A percentile compares a stretch with the other conserved stretches of the same genome.
Conservation (phyloP, 108 stramenopile species). For the Cyclotella distinguenda region DNA sequence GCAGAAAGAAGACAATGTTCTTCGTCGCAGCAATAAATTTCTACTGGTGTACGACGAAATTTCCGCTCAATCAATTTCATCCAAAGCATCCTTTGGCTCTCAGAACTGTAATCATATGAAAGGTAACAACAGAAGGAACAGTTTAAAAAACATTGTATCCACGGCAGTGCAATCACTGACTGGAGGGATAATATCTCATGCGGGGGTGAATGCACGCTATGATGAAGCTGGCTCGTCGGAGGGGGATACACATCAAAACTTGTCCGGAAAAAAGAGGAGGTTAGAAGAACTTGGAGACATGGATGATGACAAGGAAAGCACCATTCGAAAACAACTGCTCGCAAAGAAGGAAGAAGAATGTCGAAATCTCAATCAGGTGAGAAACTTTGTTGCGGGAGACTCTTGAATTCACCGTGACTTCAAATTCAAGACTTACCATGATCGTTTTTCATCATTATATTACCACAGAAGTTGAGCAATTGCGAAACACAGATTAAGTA, state of each 20-base stretch:
- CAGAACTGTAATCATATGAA: background rate
- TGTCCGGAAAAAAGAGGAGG: conserved; percentile 1
- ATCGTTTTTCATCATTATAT: background rate
- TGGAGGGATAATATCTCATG: background rate
- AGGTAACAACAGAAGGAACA: background rate
- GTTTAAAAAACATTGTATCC: background rate
- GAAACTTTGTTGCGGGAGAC: background rate
- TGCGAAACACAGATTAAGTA: conserved; percentile 1
- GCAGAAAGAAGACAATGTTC: background rate
- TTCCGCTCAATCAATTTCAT: background rate
- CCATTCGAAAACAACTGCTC: background rate
- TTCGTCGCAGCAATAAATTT: conserved; percentile 3
- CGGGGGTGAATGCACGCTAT: background rate
- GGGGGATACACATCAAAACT: background rate
- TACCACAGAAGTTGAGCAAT: conserved; percentile 1
- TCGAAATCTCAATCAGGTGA: background rate
- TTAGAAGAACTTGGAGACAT: background rate
- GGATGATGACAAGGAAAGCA: background rate
- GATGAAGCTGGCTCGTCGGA: conserved; percentile 5
- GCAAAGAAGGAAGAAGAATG: conserved; percentile 5
- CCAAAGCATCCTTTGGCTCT: background rate
- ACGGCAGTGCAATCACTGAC: background rate
- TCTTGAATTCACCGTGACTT: background rate
- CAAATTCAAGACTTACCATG: too few relatives aligned
- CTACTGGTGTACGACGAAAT: background rate